Conservation (phyloP, 139 green algal species). For the Yamagishiella unicocca region DNA sequence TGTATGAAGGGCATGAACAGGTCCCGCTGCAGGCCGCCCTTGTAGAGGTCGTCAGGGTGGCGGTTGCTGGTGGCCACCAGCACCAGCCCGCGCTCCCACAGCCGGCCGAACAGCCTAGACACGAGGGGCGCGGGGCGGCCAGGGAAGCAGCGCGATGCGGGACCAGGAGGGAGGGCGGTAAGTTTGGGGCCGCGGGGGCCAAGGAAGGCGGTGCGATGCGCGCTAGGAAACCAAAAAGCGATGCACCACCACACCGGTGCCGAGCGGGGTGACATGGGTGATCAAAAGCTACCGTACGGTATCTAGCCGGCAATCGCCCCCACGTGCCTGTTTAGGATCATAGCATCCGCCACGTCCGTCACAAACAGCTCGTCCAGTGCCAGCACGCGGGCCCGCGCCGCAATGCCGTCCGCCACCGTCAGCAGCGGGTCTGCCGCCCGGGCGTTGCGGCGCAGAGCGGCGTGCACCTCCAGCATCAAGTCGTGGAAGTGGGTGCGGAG, state of each 20-base stretch:
- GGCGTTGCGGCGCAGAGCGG: constrained; percentile 22
- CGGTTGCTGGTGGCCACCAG: constrained; percentile 93
- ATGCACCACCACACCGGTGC: too few species aligned
- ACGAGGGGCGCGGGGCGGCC: too few species aligned
- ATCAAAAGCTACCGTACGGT: too few species aligned
- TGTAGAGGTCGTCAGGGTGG: constrained; percentile 91
- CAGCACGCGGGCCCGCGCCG: constrained; percentile 71
- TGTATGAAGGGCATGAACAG: constrained; percentile 98
- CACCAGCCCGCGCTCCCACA: constrained; percentile 85
- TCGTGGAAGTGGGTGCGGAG: constrained; percentile 95
- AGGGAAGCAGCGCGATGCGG: constrained; percentile 63
- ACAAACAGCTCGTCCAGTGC: constrained; percentile 98
- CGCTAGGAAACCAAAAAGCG: too few species aligned
- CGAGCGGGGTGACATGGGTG: too few species aligned
- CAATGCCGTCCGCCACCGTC: constrained; percentile 69
- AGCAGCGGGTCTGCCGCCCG: constrained; percentile 77
- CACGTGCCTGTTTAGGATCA: constrained; percentile 82
- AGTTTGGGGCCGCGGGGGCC: too few species aligned
- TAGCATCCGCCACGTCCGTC: constrained; percentile 96
- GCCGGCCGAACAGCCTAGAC: constrained; percentile 83
- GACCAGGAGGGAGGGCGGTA: constrained; percentile 49
- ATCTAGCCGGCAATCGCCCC: too few species aligned
- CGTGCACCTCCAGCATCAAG: constrained; percentile 93
- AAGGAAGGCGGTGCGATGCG: too few species aligned
- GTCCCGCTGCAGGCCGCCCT: constrained; percentile 92